A percentile compares a stretch with the other conserved stretches of the same genome.
Evolutionary conservation across 805 yeast species (phyloP).

Genomic region (Lachancea waltii): DNA sequence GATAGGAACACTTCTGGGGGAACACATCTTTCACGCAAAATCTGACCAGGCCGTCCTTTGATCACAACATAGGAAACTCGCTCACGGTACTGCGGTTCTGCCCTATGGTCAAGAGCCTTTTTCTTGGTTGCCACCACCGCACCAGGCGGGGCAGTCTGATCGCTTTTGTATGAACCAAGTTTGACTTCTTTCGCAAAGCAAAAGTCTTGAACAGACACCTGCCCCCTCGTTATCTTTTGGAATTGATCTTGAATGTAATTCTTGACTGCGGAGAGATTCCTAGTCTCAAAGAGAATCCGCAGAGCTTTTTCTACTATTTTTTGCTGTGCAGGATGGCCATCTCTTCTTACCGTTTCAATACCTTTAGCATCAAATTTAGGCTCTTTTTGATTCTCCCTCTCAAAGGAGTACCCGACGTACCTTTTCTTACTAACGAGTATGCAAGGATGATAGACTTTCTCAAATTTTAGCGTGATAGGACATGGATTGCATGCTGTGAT

Average conservation of each 20-base stretch:
- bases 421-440: constrained; percentile 79
- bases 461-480: constrained; percentile 81
- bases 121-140: constrained; percentile 70
- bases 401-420: constrained; percentile 83
- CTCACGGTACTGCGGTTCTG: constrained; percentile 83
- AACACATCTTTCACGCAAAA: constrained; percentile 70
- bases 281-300: constrained; percentile 61
- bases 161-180: constrained; percentile 74
- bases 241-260: constrained; percentile 60
- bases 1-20: constrained; percentile 69
- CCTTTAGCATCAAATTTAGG: constrained; percentile 94
- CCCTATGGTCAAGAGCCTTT: constrained; percentile 57
- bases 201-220: constrained; percentile 69
- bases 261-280: constrained; percentile 66
- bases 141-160: constrained; percentile 78
- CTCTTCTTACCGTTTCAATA: constrained; percentile 88
- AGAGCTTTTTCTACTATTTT: constrained; percentile 69
- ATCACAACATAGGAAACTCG: constrained; percentile 82
- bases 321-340: constrained; percentile 90
- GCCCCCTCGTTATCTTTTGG: constrained; percentile 52
- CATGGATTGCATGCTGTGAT: constrained; percentile 66
- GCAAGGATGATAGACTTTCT: constrained; percentile 87
- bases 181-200: constrained; percentile 89
- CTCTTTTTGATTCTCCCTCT: constrained; percentile 42
- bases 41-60: constrained; percentile 46